Evolutionary conservation across 805 yeast genomes (phyloP).

Genomic region (Lipomyces orientalis): DNA sequence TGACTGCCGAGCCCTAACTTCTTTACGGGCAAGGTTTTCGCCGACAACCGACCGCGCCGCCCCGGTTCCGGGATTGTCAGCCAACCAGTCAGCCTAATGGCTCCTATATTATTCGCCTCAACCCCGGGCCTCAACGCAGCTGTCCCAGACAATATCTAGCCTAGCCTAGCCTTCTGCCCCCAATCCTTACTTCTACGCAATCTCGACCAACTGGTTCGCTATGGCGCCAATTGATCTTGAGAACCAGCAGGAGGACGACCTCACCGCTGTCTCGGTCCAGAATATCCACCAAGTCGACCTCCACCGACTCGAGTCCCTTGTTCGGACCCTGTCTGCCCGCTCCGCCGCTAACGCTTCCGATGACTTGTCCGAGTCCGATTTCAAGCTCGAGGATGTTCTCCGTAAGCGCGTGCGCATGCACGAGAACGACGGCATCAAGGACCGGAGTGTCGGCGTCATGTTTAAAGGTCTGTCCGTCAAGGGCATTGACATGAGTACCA

Average conservation of each 20-base stretch:
- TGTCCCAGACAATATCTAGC: too few relatives aligned
- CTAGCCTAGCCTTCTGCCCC: too few relatives aligned
- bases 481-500: constrained; percentile 57
- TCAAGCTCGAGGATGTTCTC: constrained; percentile 44
- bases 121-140: too few relatives aligned
- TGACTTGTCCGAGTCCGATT: constrained; percentile 42
- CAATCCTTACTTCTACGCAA: not conserved
- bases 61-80: too few relatives aligned
- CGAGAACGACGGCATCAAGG: constrained; percentile 46
- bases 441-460: constrained; percentile 46
- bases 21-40: too few relatives aligned
- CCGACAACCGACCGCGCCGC: too few relatives aligned
- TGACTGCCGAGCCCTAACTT: too few relatives aligned
- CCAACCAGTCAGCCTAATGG: too few relatives aligned
- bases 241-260: constrained; percentile 15
- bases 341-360: constrained; percentile 40
- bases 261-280: constrained; percentile 12
- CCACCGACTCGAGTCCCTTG: constrained; percentile 24
- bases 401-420: constrained; percentile 36
- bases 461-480: constrained; percentile 50
- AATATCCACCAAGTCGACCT: constrained; percentile 18
- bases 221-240: constrained; percentile 21
- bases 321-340: constrained; percentile 40
- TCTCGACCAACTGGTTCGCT: not conserved
- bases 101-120: too few relatives aligned